Evolutionary conservation across 2,329 filamentous ascomycete species (phyloP), one percentile per base, ranked within the genome.

Genomic region (Stagonosporopsis cucurbitacearum): DNA sequence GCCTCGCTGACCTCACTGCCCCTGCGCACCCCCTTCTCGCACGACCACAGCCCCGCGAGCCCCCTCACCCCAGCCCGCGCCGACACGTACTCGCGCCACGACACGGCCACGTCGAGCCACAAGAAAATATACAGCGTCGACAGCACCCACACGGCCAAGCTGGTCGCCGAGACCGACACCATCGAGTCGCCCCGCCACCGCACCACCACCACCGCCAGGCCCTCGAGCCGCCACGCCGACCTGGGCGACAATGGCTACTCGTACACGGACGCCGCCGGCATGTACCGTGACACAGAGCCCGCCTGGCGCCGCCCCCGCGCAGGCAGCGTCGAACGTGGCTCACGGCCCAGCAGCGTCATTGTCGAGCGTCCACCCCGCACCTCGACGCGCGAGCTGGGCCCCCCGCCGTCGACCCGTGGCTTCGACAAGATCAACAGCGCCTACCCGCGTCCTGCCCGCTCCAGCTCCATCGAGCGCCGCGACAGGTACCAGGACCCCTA

Each of bases 381-480:
- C 42, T 77, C 72, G n/a, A 58, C 64, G 17, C 69, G 74, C 30
- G 74, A 75, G 43, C 66, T 73, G 2, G 72, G 72, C 15, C 89
- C 88, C 2, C 89, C 90, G 9, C 88, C 88, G 4, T 85, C 87
- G 5, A 90, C 86, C 3, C 81, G 88, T 63, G 89, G 87, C 0
- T 86, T 92, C 60, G 89, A 91, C 64, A 89, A 86, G 74, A 84
- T 90, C 60, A 84, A 84, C 63, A 62, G 50, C 33, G 61, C 56
- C 46, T 50, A 70, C 22, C 61, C 71, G 12, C 57, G 53, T 12
- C 57, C 63, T 33, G 64, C 36, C 22, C 57, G 73, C 20, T 67
- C 73, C 9, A 66, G 63, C 11, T 76, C 75, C 2, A 70, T 69
- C 20, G 73, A 75, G 12, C 56, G 69, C 19, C 60, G 69, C 17